These are phyloP conservation scores for Microglena sp. DNA, from an alignment of 139 green algal species.

Conservation along the genomic window DNA sequence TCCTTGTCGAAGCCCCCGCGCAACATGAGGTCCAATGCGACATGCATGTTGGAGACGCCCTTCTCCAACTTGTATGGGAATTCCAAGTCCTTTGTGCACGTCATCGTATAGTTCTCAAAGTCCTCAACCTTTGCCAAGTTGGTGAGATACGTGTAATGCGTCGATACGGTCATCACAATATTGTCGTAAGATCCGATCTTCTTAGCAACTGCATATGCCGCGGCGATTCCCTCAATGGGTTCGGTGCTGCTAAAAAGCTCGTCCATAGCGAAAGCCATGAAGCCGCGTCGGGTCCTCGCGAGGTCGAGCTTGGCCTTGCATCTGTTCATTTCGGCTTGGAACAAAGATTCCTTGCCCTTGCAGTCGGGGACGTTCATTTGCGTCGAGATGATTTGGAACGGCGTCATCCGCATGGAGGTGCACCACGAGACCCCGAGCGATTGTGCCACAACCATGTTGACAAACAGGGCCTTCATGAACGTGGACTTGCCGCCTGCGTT, in stretches of 20 bases:
- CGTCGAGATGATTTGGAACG: not conserved
- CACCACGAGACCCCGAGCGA: not conserved
- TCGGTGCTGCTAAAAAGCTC: conserved; percentile 23
- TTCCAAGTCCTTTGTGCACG: too few relatives aligned
- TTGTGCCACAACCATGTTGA: not conserved
- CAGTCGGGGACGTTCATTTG: conserved; percentile 10
- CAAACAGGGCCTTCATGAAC: not conserved
- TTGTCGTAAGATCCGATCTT: too few relatives aligned
- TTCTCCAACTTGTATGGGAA: too few relatives aligned
- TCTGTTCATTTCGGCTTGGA: conserved; percentile 13
- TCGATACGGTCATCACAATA: too few relatives aligned
- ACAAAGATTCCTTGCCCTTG: conserved; percentile 4
- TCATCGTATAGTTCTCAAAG: too few relatives aligned
- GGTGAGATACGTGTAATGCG: too few relatives aligned
- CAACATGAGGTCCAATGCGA: too few relatives aligned
- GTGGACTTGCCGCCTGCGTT: conserved; percentile 22
- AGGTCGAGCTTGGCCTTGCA: not conserved
- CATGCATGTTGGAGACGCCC: too few relatives aligned
- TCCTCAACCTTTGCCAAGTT: too few relatives aligned
- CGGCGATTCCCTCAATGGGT: conserved; percentile 4
- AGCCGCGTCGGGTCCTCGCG: not conserved
- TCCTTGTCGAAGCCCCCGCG: too few relatives aligned
- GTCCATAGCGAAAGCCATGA: conserved; percentile 8
- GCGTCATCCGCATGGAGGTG: not conserved
- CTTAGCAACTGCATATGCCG: too few relatives aligned